These are phyloP conservation scores for Tuber aestivum DNA, from an alignment of 495 filamentous ascomycete genomes.

Conservation along the genomic window DNA sequence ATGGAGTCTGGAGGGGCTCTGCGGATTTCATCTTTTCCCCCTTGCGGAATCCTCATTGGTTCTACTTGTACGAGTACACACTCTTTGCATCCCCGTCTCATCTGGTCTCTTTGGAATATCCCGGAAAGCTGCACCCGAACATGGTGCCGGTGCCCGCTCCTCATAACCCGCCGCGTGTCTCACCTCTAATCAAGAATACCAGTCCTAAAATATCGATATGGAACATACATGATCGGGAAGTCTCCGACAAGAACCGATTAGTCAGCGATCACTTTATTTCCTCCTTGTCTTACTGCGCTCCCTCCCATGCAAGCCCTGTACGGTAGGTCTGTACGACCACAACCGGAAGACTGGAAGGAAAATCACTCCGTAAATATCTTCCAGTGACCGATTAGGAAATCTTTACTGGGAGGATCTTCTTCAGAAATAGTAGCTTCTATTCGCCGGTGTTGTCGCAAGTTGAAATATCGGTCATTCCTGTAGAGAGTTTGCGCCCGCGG, in stretches of 20 bases:
- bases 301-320: not conserved
- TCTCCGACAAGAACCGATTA: not conserved
- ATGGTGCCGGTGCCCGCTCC: not conserved
- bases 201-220: not conserved
- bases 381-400: not conserved
- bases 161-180: not conserved
- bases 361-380: not conserved
- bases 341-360: not conserved
- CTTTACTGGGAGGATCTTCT: not conserved
- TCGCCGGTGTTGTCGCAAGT: not conserved
- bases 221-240: not conserved
- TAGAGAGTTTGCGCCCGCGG: no score
- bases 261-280: not conserved
- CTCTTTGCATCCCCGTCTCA: not conserved
- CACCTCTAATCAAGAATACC: not conserved
- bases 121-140: not conserved
- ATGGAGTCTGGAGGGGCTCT: no score
- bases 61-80: not conserved
- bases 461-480: not conserved
- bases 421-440: not conserved
- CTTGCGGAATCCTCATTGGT: not conserved
- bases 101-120: not conserved
- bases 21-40: no score
- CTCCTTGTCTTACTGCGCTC: not conserved
- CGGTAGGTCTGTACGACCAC: not conserved